A percentile compares a stretch with the other conserved stretches of the same genome.
phyloP scores from a whole-genome alignment of 176 grass and related monocot genomes.

The Zoysia japonica region DNA sequence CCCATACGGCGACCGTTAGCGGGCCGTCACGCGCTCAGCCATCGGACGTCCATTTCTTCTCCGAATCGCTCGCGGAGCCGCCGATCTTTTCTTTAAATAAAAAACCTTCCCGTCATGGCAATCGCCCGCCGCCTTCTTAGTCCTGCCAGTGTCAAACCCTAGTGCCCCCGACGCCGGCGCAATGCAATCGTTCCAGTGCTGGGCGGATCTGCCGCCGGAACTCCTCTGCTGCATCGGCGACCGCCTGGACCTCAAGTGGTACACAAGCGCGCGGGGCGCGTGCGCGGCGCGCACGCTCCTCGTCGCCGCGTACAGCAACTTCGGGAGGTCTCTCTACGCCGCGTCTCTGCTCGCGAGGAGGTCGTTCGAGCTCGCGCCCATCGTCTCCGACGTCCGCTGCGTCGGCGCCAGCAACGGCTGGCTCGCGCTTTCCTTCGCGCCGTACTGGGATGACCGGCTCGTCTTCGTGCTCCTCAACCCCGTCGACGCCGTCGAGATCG shows the following conservation, averaged over 20 bases:
- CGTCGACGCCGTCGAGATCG: constrained; percentile 43
- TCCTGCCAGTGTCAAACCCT: constrained; percentile 11
- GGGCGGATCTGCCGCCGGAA: constrained; percentile 52
- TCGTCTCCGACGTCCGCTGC: constrained; percentile 32
- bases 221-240: constrained; percentile 46
- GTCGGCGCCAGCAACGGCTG: constrained; percentile 64
- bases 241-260: constrained; percentile 52
- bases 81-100: no score
- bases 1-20: no score
- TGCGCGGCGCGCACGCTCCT: constrained; percentile 55
- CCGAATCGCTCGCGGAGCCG: no score
- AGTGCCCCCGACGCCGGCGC: background rate
- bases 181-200: constrained; percentile 50
- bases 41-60: no score
- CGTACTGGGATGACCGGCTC: constrained; percentile 14
- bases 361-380: constrained; percentile 46
- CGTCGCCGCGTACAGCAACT: constrained; percentile 30
- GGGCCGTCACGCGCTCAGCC: no score
- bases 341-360: constrained; percentile 44
- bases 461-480: constrained; percentile 57
- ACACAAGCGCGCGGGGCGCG: constrained; percentile 45
- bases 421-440: constrained; percentile 45
- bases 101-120: background rate
- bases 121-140: background rate
- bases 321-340: constrained; percentile 31